Percentiles rank a stretch among this genome's conserved stretches.
Conservation (phyloP, 768 basidiomycete species). For the Lactarius sanguifluus region DNA sequence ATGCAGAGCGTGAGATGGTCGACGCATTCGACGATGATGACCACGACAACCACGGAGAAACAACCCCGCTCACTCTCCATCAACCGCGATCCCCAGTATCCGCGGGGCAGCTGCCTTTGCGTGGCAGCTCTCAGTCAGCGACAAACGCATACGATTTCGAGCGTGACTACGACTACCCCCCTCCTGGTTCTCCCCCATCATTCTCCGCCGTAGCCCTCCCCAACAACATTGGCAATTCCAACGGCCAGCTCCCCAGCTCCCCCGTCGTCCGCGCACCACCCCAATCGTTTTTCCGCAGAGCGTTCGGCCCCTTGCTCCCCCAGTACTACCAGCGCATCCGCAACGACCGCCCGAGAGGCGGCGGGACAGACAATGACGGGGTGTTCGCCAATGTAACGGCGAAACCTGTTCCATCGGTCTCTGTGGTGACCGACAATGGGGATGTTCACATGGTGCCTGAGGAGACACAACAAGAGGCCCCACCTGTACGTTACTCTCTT, state of each 20-base stretch:
- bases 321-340: conserved; percentile 60
- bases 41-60: conserved; percentile 41
- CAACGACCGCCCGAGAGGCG: conserved; percentile 48
- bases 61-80: conserved; percentile 41
- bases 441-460: conserved; percentile 70
- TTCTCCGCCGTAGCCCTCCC: conserved; percentile 58
- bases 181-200: conserved; percentile 75
- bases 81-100: conserved; percentile 34
- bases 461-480: conserved; percentile 74
- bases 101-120: conserved; percentile 33
- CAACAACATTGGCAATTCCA: conserved; percentile 71
- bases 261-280: conserved; percentile 41
- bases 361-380: conserved; percentile 83
- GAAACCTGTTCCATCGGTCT: conserved; percentile 59
- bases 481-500: conserved; percentile 69
- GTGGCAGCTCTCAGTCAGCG: conserved; percentile 25
- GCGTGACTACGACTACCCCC: conserved; percentile 71
- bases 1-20: conserved; percentile 62
- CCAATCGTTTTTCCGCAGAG: conserved; percentile 57
- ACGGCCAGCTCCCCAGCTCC: conserved; percentile 57
- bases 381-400: conserved; percentile 95
- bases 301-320: conserved; percentile 61
- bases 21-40: conserved; percentile 75
- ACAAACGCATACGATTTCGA: conserved; percentile 76
- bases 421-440: conserved; percentile 54